Base-by-base conservation (phyloP, 2,329 filamentous ascomycete species). In the Beauveria sp. region DNA sequence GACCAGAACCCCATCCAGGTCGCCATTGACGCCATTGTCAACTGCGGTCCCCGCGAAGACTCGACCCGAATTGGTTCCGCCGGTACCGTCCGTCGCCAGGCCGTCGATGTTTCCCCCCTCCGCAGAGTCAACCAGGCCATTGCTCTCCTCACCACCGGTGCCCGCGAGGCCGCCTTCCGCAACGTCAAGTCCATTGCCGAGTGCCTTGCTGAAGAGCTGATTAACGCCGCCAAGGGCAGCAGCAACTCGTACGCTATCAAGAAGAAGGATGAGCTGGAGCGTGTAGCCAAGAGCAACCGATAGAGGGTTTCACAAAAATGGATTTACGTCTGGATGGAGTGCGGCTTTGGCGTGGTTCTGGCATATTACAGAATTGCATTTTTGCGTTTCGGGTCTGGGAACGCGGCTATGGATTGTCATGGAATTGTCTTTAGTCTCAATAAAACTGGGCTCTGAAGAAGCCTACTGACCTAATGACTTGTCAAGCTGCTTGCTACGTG, bases 211-310 rank as follows among this genome's bases (percentile, higher is more conserved):
- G 96, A 99, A 84, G 95, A 99, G 88, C 88, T 99, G 80, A 98
- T 99, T 89, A 99, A 99, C 87, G 96, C 96, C 79, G 96, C 96
- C 81, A 99, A 99, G 91, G 95, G 95, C 77, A 96, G 90, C 88
- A 96, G 90, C 84, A 99, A 99, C 92, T 97, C 93, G 72, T 99
- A 98, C 81, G 95, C 96, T 76, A 99, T 99, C 89, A 99, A 99
- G 92, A 99, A 99, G 92, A 99, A 99, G 93, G 95, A 99, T 82
- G 96, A 99, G 90, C 83, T 99, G 84, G 95, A 99, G 90, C 95
- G 95, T 95, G 95, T 99, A 75, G 95, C 95, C 83, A 99, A 99
- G 91, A 91, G 87, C 88, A 99, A 99, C 89, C 91, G 95, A 89
- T 99, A 98, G 93, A 93, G 71, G 75, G 70, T 56, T 51, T 54